Evolutionary conservation across 371 early-diverging fungal genomes (phyloP), one percentile per base, ranked within the genome.

Genomic region (Mucor indicus): DNA sequence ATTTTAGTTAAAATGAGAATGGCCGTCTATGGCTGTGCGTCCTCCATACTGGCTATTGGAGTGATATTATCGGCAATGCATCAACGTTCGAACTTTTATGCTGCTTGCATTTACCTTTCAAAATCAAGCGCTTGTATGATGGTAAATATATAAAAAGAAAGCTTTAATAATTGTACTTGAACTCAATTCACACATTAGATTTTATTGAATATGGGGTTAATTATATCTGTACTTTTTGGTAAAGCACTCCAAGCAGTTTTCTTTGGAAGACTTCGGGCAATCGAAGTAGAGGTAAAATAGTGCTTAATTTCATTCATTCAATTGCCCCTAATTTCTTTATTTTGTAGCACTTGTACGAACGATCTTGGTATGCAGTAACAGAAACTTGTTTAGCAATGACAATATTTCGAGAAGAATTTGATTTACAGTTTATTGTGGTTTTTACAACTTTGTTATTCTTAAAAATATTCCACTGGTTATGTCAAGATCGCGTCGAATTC

Each of bases 301-400:
- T 23, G 13, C 3, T 0, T 3, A 19, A 1, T 11, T 38, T 13
- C 25, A 30, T 15, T 15, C 6, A 42, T 8, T 22, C 24, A 31
- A 9, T 21, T 11, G 9, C 6, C 21, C 33, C 11, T 27, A 17
- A 9, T 24, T 22, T 22, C 15, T 48, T 21, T 54, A 41, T 22
- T 33, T 33, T 22, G 21, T 44, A 95, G 91, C 96, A 95, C 58
- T 71, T 96, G 19, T 95, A 95, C 52, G 96, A 98, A 61, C 79
- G 90, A 17, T 88, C 93, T 4, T 96, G 98, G 98, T 91, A 93
- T 62, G 91, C 96, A 12, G 85, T 96, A 29, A 93, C 94, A 24
- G 98, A 98, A 63, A 93, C 93, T 2, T 91, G 91, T 53, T 64
- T 98, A 23, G 97, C 96, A 17, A 90, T 96, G 88, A 95, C 96